These are phyloP conservation scores for Zanthoxylum bungeanum DNA, from an alignment of 345 rosid genomes.

Conservation along the genomic window DNA sequence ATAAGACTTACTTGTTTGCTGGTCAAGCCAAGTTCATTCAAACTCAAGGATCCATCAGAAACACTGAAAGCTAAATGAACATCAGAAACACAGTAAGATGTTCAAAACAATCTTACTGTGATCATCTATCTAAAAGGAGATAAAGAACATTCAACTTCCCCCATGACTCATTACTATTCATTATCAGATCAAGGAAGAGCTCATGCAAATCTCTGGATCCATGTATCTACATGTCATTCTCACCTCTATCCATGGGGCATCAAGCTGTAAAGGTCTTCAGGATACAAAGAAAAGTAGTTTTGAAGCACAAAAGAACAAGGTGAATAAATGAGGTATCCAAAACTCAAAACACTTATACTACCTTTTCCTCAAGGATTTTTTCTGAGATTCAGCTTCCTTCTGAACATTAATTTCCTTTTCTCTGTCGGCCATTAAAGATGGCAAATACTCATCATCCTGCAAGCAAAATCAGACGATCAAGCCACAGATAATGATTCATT, in stretches of 20 bases:
- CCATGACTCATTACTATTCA: not conserved
- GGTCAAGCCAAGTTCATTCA: slow-evolving; percentile 63
- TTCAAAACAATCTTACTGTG: not conserved
- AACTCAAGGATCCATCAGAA: slow-evolving; percentile 44
- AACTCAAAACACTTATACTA: slow-evolving; percentile 1
- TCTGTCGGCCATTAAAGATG: slow-evolving; percentile 39
- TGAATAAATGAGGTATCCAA: slow-evolving; percentile 1
- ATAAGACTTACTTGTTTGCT: slow-evolving; percentile 80
- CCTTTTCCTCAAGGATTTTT: slow-evolving; percentile 29
- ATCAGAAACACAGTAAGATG: no score
- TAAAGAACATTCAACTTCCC: not conserved
- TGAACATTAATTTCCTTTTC: slow-evolving; percentile 31
- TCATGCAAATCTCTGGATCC: not conserved
- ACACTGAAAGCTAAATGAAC: slow-evolving; percentile 48
- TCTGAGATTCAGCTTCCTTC: slow-evolving; percentile 32
- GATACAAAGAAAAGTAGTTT: not conserved
- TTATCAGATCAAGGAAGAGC: not conserved
- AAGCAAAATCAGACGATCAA: slow-evolving; percentile 3
- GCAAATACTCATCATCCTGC: slow-evolving; percentile 46
- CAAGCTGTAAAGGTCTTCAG: not conserved
- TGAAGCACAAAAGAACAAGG: not conserved
- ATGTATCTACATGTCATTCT: not conserved
- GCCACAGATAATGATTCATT: slow-evolving; percentile 7
- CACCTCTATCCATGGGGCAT: not conserved
- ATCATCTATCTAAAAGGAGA: not conserved